These are phyloP conservation scores for Dittrichia graveolens DNA, from an alignment of 129 eudicot species.

Conservation along the genomic window DNA sequence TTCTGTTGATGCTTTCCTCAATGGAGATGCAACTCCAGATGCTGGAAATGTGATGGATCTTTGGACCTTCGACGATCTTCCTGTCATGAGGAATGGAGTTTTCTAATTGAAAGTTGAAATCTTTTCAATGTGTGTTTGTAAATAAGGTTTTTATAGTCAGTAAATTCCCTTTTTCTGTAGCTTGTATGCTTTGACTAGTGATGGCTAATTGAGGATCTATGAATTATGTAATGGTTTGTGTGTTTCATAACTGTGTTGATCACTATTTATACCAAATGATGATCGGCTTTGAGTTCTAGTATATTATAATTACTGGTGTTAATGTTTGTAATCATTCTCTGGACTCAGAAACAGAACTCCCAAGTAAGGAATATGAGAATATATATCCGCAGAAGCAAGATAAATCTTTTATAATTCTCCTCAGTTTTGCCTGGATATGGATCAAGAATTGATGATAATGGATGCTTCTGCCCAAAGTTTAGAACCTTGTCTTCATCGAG, in stretches of 20 bases:
- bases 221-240: constrained; percentile 29
- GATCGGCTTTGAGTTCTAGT: constrained; percentile 19
- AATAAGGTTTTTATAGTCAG: constrained; percentile 54
- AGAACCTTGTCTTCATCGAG: background rate
- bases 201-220: constrained; percentile 17
- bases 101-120: constrained; percentile 37
- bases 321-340: background rate
- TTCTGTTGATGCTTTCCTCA: constrained; percentile 61
- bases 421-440: constrained; percentile 9
- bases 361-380: constrained; percentile 31
- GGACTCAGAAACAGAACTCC: background rate
- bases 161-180: constrained; percentile 20
- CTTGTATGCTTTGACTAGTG: constrained; percentile 8
- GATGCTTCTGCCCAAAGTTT: constrained; percentile 21
- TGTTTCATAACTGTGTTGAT: constrained; percentile 12
- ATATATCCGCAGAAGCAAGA: constrained; percentile 15
- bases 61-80: constrained; percentile 78
- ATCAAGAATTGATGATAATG: constrained; percentile 13
- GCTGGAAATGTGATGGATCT: constrained; percentile 58
- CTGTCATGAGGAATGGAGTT: constrained; percentile 47
- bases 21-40: constrained; percentile 56
- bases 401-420: background rate
- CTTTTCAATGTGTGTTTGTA: constrained; percentile 41
- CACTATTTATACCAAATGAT: constrained; percentile 21
- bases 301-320: background rate